Evolutionary conservation across 345 rosid species (phyloP), one percentile per base, ranked within the genome.

Genomic region (Hibiscus mutabilis): DNA sequence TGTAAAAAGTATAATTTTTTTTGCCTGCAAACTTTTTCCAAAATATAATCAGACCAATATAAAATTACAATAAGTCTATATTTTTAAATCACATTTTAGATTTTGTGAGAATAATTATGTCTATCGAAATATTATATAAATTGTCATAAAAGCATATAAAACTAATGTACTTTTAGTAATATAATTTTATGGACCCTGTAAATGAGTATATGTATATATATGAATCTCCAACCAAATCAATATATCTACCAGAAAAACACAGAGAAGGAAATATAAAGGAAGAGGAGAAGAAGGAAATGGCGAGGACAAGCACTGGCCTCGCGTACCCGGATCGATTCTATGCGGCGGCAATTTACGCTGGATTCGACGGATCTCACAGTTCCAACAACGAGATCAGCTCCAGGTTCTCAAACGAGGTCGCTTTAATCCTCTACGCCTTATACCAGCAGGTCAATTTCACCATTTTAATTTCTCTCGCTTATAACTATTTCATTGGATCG

Each of bases 321-420:
- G 92, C 98, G 47, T 93, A 93, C 80, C 98, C 98, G 31, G 97
- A 92, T 76, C 86, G 99, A 47, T 96, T 96, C 86, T 96, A 86
- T 70, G 93, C 96, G 6, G 99, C 99, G 33, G 91, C 97, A 22
- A 68, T 95, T 6, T 94, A 75, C 74, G 95, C 86, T 73, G 98
- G 98, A 46, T 83, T 94, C 79, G 95, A 90, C 33, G 96, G 97
- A 91, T 91, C 97, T 81, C 85, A 82, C 12, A 76, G 74, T 78
- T 75, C 94, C 55, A 69, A 77, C 75, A 80, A 80, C 68, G 77
- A 68, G 35, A 75, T 94, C 80, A 73, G 86, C 81, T 86, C 96
- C 66, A 94, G 86, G 86, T 94, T 85, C 86, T 75, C 90, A 13
- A 89, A 74, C 75, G 98, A 92, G 77, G 75, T 87, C 70, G 96